Evolutionary conservation across 2,329 filamentous ascomycete genomes (phyloP), one percentile per base, ranked within the genome.

Genomic region (Fusarium proliferatum): DNA sequence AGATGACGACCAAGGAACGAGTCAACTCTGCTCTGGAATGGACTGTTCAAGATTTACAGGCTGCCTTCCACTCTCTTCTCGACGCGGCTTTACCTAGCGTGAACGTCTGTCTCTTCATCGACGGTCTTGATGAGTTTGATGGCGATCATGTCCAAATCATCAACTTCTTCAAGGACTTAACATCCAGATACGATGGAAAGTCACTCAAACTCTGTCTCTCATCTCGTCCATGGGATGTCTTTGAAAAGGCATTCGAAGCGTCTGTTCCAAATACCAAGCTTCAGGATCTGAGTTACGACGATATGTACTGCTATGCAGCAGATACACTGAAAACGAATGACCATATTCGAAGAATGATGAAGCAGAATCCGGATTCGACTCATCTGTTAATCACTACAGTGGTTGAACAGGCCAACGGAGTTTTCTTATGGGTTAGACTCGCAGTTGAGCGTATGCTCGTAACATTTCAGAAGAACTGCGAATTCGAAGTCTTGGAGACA

Each of bases 71-170:
- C 51, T 65, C 51, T 8, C 38, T 67, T 5, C 34, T 67, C 21
- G 43, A 65, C 12, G 38, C 43, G 2, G 64, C 61, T 3, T 28
- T 67, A 26, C 49, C 61, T 15, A 36, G 26, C 9, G 64, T 43
- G 4, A 67, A 59, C 2, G 51, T 81, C 8, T 81, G 79, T 6
- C 59, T 78, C 0, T 80, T 82, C 21, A 71, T 82, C 2, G 81
- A 82, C 19, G 81, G 81, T 0, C 69, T 82, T 3, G 80, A 82
- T 30, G 81, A 82, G 55, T 82, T 81, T 43, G 78, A 79, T 8
- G 80, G 80, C 2, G 68, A 81, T 6, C 77, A 81, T 19, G n/a
- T 51, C 1, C 61, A 67, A 4, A 74, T 82, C 2, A 77, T 81
- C 3, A 43, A 76, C 5, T 78, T 82, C 38, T 77, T 82, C 26